Evolutionary conservation across 2,329 filamentous ascomycete genomes (phyloP).

Genomic region (Botrytis medusae): DNA sequence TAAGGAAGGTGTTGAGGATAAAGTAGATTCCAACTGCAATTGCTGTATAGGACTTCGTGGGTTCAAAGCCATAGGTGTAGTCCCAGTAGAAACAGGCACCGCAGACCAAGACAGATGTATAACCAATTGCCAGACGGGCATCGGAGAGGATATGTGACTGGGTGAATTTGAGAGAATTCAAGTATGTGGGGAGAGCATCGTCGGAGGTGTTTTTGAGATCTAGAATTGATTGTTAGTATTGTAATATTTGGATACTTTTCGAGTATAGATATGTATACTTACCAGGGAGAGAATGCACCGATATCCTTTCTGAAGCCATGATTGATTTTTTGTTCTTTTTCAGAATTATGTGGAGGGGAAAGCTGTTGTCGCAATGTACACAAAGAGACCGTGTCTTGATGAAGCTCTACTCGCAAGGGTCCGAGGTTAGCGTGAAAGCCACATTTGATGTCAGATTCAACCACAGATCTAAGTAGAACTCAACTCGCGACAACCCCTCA

Average conservation of each 20-base stretch:
- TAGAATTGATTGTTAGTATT: conserved; percentile 42
- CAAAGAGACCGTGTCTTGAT: conserved; percentile 40
- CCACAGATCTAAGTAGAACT: conserved; percentile 9
- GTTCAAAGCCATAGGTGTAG: conserved; percentile 86
- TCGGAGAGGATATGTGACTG: conserved; percentile 81
- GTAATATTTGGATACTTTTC: neutral
- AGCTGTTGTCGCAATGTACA: conserved; percentile 15
- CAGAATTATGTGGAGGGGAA: conserved; percentile 14
- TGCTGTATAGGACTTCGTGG: conserved; percentile 77
- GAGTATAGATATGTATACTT: conserved; percentile 23
- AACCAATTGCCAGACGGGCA: conserved; percentile 80
- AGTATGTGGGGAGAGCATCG: conserved; percentile 90
- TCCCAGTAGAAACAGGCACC: conserved; percentile 87
- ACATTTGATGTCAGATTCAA: conserved; percentile 31
- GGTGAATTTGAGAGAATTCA: conserved; percentile 81
- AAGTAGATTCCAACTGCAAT: conserved; percentile 79
- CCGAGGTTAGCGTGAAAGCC: conserved; percentile 34
- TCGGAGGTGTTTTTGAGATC: conserved; percentile 97
- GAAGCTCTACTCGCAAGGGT: conserved; percentile 21
- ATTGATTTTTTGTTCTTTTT: conserved; percentile 12
- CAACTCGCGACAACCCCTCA: conserved; percentile 17
- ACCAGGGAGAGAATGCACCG: conserved; percentile 23
- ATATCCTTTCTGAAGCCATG: conserved; percentile 22
- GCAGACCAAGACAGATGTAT: conserved; percentile 75
- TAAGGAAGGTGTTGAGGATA: conserved; percentile 72